Evolutionary conservation across 1,139 yeast genomes (phyloP), one percentile per base, ranked within the genome.

Genomic region (Yamadazyma sp.): DNA sequence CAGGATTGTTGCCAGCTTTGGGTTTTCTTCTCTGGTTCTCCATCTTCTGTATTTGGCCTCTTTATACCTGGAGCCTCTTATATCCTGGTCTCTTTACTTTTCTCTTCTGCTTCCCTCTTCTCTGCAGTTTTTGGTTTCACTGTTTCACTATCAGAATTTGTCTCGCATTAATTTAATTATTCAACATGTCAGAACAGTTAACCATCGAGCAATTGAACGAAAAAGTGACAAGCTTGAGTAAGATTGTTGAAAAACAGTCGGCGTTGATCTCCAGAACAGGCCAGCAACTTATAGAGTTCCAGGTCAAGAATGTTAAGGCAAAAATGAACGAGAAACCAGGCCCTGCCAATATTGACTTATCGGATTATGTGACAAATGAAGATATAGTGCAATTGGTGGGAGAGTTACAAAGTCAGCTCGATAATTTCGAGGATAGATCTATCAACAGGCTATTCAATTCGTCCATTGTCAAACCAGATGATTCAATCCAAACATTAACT

Each of bases 401-500:
- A 6, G 97, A 90, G 58, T 65, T 90, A 42, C 97, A 89, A 61
- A 84, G 86, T 5, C 97, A 90, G 62, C 70, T 90, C 51, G 94
- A 86, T 38, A 64, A 67, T 12, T 60, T 83, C 24, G 94, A 85
- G 52, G 85, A 82, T 41, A 70, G 90, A 46, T 70, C 80, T 11
- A 73, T 81, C 34, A 70, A 79, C 47, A 69, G 94, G 53, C 62
- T 78, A 10, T 68, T 72, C 48, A 84, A 83, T 51, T 56, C 67
- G 3, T 57, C 47, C 38, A 44, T 57, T 33, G 46, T 34, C 13
- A 37, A 39, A 9, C 52, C 44, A 39, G 45, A 16, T 2, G 38
- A 39, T 3, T 45, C 42, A 3, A 47, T 64, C 22, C 57, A 57
- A 1, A 68, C 67, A 0, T 45, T 67, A 41, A 59, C 86, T 7